Conservation (phyloP, 805 yeast species). For the Candida broadrunensis region DNA sequence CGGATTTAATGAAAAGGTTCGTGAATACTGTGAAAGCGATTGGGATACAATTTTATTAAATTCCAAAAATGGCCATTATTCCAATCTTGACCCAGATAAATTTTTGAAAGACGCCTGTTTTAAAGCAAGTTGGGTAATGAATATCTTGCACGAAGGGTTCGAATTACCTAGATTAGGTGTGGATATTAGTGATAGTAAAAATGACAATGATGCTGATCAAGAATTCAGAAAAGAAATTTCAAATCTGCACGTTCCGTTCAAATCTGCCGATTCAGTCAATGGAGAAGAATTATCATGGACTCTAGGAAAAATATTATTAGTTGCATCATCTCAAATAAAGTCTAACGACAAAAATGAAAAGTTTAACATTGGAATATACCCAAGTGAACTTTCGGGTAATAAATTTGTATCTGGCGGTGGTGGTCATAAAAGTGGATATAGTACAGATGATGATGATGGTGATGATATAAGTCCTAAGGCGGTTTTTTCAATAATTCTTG, state of each 20-base stretch:
- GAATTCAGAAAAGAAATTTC: slow-evolving; percentile 25
- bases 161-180: slow-evolving; percentile 72
- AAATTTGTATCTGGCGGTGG: slow-evolving; percentile 31
- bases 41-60: slow-evolving; percentile 58
- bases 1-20: slow-evolving; percentile 62
- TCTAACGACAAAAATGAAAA: slow-evolving; percentile 9
- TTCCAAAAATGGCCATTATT: slow-evolving; percentile 56
- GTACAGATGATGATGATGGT: slow-evolving; percentile 10
- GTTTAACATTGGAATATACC: slow-evolving; percentile 34
- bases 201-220: slow-evolving; percentile 18
- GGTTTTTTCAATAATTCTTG: slow-evolving; percentile 12
- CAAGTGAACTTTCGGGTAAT: slow-evolving; percentile 35
- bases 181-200: slow-evolving; percentile 29
- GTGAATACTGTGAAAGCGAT: slow-evolving; percentile 69
- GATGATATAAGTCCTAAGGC: slow-evolving; percentile 1
- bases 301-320: slow-evolving; percentile 78
- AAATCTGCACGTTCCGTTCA: slow-evolving; percentile 58
- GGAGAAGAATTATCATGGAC: slow-evolving; percentile 96
- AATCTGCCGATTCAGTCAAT: slow-evolving; percentile 74
- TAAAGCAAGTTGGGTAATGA: slow-evolving; percentile 92
- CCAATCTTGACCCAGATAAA: slow-evolving; percentile 47
- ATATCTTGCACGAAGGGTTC: slow-evolving; percentile 88
- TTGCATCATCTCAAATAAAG: slow-evolving; percentile 70
- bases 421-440: neutral
- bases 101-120: slow-evolving; percentile 78